These are phyloP conservation scores for Candida silvatica DNA, from an alignment of 805 yeast genomes.

Conservation along the genomic window DNA sequence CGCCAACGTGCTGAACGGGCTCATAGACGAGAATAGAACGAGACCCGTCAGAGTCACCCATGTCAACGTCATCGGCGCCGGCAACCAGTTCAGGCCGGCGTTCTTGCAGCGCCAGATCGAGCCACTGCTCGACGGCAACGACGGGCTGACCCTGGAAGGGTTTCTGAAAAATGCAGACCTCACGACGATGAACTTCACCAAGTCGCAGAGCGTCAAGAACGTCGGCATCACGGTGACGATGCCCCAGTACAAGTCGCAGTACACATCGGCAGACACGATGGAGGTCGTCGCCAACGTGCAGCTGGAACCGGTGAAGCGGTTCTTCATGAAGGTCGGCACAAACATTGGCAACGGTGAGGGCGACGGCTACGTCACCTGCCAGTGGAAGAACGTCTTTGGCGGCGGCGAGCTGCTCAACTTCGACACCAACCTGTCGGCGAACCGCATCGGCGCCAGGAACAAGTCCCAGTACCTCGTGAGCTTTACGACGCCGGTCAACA, in stretches of 20 bases:
- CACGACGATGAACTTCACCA: slow-evolving; percentile 33
- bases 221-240: slow-evolving; percentile 27
- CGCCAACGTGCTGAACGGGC: slow-evolving; percentile 16
- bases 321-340: slow-evolving; percentile 87
- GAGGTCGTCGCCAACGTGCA: slow-evolving; percentile 21
- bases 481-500: slow-evolving; percentile 36
- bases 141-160: slow-evolving; percentile 27
- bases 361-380: slow-evolving; percentile 80
- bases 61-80: slow-evolving; percentile 41
- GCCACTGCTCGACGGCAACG: slow-evolving; percentile 33
- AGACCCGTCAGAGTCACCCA: slow-evolving; percentile 35
- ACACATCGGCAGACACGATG: slow-evolving; percentile 14
- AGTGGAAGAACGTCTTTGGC: slow-evolving; percentile 47
- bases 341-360: slow-evolving; percentile 97
- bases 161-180: slow-evolving; percentile 34
- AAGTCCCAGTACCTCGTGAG: slow-evolving; percentile 40
- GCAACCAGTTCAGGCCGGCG: slow-evolving; percentile 31
- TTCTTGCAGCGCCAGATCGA: slow-evolving; percentile 38
- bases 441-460: slow-evolving; percentile 35
- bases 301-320: slow-evolving; percentile 54
- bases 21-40: slow-evolving; percentile 23
- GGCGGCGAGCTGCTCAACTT: slow-evolving; percentile 45
- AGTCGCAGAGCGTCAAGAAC: slow-evolving; percentile 34
- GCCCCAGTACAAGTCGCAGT: slow-evolving; percentile 9
- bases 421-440: slow-evolving; percentile 34